Evolutionary conservation across 2,329 filamentous ascomycete species (phyloP).

Genomic region (Camillea tinctor): DNA sequence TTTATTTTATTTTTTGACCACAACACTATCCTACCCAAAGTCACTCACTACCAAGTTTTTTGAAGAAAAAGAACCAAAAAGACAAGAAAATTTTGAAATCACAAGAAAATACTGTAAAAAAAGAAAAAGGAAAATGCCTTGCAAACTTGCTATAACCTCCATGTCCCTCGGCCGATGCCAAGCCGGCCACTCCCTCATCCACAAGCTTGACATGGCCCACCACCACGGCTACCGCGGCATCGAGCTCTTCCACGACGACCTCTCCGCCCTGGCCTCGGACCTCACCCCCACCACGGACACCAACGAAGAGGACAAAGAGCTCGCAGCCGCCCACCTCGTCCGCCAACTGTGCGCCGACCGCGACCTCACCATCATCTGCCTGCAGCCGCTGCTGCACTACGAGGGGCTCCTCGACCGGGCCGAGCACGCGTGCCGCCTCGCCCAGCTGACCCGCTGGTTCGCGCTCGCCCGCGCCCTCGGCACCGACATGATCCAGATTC

Average conservation of each 20-base stretch:
- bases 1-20: too few species aligned
- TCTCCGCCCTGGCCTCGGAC: conserved; percentile 56
- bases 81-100: background rate
- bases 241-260: conserved; percentile 77
- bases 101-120: conserved; percentile 1
- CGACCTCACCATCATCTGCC: conserved; percentile 59
- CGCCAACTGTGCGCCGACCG: conserved; percentile 55
- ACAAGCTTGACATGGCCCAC: conserved; percentile 68
- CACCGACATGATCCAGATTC: conserved; percentile 73
- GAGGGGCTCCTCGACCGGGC: conserved; percentile 67
- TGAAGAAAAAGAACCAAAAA: background rate
- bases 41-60: background rate
- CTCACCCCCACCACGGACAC: conserved; percentile 39
- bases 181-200: conserved; percentile 64
- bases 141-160: conserved; percentile 67
- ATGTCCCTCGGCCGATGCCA: conserved; percentile 72
- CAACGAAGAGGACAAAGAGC: too few species aligned
- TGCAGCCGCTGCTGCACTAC: conserved; percentile 78
- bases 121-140: conserved; percentile 42
- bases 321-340: conserved; percentile 59
- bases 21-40: too few species aligned
- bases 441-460: conserved; percentile 70
- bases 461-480: conserved; percentile 59
- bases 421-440: conserved; percentile 55
- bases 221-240: conserved; percentile 66